Evolutionary conservation across 106 monocot species (phyloP), one percentile per base, ranked within the genome.

Genomic region (Alisma plantagoaquatica): DNA sequence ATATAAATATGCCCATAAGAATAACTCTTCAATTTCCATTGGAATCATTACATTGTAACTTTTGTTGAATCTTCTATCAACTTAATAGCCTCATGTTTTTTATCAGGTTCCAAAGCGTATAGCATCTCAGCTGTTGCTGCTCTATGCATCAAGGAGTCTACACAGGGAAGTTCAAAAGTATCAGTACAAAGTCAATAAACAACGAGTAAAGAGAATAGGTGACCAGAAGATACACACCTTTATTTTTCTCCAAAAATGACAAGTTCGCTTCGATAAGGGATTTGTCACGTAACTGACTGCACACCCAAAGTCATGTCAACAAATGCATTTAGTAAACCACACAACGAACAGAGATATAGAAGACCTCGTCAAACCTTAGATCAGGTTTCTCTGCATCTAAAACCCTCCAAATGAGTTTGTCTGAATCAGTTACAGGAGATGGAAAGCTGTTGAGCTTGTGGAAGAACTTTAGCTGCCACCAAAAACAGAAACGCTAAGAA

Each of bases 101-200:
- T 94, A 25, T 81, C 75, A 51, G 84, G 77, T 33, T 71, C 77
- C 45, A 94, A 60, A 53, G 81, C 43, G 63, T 70, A 84, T 29
- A 71, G 65, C 94, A 94, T 94, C 59, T 94, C 88, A 43, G 94
- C 88, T 52, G 52, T 77, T 44, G 88, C 94, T 55, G 75, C 87
- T 70, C 94, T 75, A 70, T 94, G 94, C 75, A 75, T 68, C 65
- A 94, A 80, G 10, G 88, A 94, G 81, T 64, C 94, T 94, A 45
- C n/a, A n/a, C n/a, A n/a, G n/a, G n/a, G n/a, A n/a, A n/a, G n/a
- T n/a, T n/a, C n/a, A n/a, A n/a, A n/a, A n/a, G n/a, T n/a, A n/a
- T n/a, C n/a, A n/a, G n/a, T n/a, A n/a, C n/a, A n/a, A n/a, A n/a
- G n/a, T n/a, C n/a, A n/a, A n/a, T n/a, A n/a, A n/a, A n/a, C n/a